phyloP scores from a whole-genome alignment of 2,329 filamentous ascomycete species.

The Zymoseptoria brevis region DNA sequence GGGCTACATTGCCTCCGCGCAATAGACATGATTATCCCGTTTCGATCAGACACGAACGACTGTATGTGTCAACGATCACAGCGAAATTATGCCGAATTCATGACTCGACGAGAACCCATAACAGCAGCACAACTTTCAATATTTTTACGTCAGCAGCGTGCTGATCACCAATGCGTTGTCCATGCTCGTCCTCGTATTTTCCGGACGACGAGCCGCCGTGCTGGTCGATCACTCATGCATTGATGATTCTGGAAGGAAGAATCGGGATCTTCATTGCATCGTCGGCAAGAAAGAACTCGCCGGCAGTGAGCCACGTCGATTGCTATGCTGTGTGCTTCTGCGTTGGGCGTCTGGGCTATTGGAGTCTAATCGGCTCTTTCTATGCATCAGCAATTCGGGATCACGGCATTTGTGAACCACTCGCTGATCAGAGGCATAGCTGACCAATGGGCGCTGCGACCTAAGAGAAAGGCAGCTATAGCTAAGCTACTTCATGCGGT shows the following conservation, averaged over 20 bases:
- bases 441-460: background rate
- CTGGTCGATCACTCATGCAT: background rate
- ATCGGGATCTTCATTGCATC: background rate
- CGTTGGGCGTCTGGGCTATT: background rate
- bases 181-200: background rate
- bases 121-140: background rate
- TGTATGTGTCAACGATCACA: background rate
- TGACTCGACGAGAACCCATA: background rate
- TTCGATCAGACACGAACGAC: background rate
- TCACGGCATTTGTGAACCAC: background rate
- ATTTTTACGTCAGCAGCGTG: background rate
- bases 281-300: background rate
- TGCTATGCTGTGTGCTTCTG: background rate
- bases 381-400: background rate
- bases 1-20: too few species aligned
- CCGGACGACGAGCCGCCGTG: background rate
- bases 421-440: background rate
- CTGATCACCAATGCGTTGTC: background rate
- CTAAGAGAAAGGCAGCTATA: background rate
- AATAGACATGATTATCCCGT: background rate
- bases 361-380: background rate
- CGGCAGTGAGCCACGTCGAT: background rate
- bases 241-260: background rate
- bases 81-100: background rate
- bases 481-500: background rate